These are phyloP conservation scores for Malus hybrid DNA, from an alignment of 331 rosid genomes.

Conservation along the genomic window DNA sequence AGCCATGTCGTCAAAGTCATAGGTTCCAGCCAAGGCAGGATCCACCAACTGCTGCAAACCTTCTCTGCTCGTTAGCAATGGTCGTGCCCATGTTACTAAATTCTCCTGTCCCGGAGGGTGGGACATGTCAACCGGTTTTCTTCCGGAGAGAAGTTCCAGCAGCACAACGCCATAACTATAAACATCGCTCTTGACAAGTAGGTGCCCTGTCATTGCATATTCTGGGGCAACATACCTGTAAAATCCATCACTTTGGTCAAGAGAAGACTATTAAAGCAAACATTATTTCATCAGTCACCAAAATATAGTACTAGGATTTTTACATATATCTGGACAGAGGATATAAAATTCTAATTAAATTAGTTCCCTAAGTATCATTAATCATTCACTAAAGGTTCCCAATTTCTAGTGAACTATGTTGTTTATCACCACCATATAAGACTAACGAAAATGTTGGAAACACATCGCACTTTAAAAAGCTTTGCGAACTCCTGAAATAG, in stretches of 20 bases:
- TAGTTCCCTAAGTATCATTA: neutral
- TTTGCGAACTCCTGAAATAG: neutral
- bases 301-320: neutral
- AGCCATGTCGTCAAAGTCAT: conserved; percentile 78
- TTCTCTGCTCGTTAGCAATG: conserved; percentile 61
- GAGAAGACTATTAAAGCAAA: neutral
- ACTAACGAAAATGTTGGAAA: neutral
- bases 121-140: conserved; percentile 91
- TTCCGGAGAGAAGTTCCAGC: conserved; percentile 87
- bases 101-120: conserved; percentile 79
- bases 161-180: conserved; percentile 92
- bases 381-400: neutral
- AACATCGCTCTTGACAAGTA: conserved; percentile 94
- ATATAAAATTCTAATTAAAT: neutral
- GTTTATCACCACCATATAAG: neutral
- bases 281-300: neutral
- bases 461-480: neutral
- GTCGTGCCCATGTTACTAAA: conserved; percentile 85
- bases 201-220: conserved; percentile 97
- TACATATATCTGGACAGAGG: neutral
- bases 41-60: conserved; percentile 81
- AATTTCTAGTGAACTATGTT: neutral
- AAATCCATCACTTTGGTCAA: conserved; percentile 12
- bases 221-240: conserved; percentile 96
- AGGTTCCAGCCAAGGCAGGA: conserved; percentile 68